phyloP scores from a whole-genome alignment of 306 rosid genomes.

The Quercus suber region DNA sequence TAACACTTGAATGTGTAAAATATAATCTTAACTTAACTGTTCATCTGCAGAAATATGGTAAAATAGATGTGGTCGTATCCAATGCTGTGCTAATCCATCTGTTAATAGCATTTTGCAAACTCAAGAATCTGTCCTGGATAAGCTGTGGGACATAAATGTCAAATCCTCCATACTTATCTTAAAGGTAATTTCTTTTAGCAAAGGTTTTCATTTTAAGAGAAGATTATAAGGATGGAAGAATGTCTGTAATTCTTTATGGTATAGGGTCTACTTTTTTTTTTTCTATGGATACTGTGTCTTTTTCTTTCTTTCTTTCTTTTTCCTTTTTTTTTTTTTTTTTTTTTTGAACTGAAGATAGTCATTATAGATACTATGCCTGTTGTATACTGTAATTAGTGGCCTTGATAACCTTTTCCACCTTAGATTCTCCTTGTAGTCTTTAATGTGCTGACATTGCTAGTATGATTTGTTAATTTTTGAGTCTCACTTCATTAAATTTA shows the following conservation, averaged over 20 bases:
- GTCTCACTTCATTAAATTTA: constrained; percentile 11
- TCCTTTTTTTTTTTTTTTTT: too few species aligned
- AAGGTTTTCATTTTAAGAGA: neutral
- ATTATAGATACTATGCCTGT: neutral
- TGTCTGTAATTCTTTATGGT: neutral
- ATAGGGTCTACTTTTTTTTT: neutral
- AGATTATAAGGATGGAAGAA: neutral
- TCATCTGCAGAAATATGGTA: constrained; percentile 71
- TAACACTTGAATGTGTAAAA: constrained; percentile 66
- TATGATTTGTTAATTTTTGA: neutral
- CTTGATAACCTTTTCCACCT: neutral
- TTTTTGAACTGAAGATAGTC: neutral
- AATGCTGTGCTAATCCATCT: constrained; percentile 94
- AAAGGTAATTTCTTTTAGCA: constrained; percentile 46
- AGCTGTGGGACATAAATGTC: constrained; percentile 95
- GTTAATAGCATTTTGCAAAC: constrained; percentile 59
- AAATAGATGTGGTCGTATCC: constrained; percentile 82
- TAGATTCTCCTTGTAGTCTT: neutral
- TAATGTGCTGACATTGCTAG: neutral
- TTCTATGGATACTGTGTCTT: neutral
- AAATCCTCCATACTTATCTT: constrained; percentile 87
- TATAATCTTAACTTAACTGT: too few species aligned
- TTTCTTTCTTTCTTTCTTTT: neutral
- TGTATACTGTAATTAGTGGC: neutral
- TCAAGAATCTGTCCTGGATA: constrained; percentile 74